Evolutionary conservation across 1,284 basidiomycete genomes (phyloP).

Genomic region (Ustilago nuda): DNA sequence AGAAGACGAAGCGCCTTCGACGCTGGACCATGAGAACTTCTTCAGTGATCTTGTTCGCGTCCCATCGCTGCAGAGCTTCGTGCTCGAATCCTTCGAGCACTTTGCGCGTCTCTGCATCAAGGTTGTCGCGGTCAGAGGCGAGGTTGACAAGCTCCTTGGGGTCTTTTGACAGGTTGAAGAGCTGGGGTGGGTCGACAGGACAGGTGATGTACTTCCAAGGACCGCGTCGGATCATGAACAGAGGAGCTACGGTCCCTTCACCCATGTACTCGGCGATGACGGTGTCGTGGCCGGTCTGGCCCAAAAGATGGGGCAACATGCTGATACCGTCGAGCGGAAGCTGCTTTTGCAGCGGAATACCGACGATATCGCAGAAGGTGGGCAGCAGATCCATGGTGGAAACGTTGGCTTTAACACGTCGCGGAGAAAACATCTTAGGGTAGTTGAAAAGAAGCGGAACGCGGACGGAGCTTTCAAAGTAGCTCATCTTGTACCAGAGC

Average conservation of each 20-base stretch:
- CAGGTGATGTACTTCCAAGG: slow-evolving; percentile 45
- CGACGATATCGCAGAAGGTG: slow-evolving; percentile 41
- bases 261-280: slow-evolving; percentile 47
- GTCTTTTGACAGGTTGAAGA: slow-evolving; percentile 30
- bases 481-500: slow-evolving; percentile 52
- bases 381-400: slow-evolving; percentile 44
- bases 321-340: slow-evolving; percentile 38
- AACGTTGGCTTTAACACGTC: slow-evolving; percentile 40
- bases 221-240: slow-evolving; percentile 43
- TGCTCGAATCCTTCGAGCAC: slow-evolving; percentile 27
- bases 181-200: slow-evolving; percentile 38
- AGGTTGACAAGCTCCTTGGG: slow-evolving; percentile 45
- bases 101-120: slow-evolving; percentile 25
- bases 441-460: slow-evolving; percentile 44
- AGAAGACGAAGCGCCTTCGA: slow-evolving; percentile 35
- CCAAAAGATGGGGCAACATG: slow-evolving; percentile 37
- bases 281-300: slow-evolving; percentile 31
- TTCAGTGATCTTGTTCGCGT: slow-evolving; percentile 39
- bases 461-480: slow-evolving; percentile 47
- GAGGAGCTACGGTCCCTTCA: slow-evolving; percentile 37
- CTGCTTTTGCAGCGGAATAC: slow-evolving; percentile 31
- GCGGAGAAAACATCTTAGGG: slow-evolving; percentile 34
- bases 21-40: slow-evolving; percentile 40
- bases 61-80: slow-evolving; percentile 33
- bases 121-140: slow-evolving; percentile 22